These are phyloP conservation scores for Amanita brunnescens DNA, from an alignment of 768 basidiomycete genomes.

Conservation along the genomic window DNA sequence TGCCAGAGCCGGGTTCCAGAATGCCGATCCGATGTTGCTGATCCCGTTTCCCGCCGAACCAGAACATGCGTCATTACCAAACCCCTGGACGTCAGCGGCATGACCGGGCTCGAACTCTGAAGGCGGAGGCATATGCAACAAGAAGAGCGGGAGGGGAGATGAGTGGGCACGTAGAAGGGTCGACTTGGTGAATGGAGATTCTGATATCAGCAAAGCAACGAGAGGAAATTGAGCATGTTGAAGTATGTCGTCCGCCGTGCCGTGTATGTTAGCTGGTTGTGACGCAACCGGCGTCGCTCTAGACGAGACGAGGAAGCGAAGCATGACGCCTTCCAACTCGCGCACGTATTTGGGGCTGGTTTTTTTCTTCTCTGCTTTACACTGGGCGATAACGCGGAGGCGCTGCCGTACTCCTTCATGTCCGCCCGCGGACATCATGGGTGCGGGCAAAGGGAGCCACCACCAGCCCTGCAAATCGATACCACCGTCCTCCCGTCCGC, in stretches of 20 bases:
- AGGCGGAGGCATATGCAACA: constrained; percentile 66
- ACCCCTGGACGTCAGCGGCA: too few species aligned
- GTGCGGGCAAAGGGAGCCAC: constrained; percentile 55
- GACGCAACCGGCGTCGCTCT: neutral
- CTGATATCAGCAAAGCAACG: constrained; percentile 73
- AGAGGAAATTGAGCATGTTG: constrained; percentile 23
- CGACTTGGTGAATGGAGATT: constrained; percentile 69
- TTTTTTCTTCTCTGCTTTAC: constrained; percentile 86
- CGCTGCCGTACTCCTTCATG: constrained; percentile 30
- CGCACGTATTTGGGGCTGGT: constrained; percentile 72
- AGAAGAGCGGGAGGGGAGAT: constrained; percentile 69
- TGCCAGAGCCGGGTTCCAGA: constrained; percentile 65
- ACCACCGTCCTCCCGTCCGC: constrained; percentile 86
- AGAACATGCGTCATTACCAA: neutral
- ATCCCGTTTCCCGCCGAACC: neutral
- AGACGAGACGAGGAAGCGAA: constrained; percentile 31
- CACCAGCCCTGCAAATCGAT: constrained; percentile 90
- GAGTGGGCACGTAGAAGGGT: constrained; percentile 63
- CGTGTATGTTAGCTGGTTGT: neutral
- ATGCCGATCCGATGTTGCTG: constrained; percentile 26
- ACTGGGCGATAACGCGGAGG: constrained; percentile 76
- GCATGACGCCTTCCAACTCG: constrained; percentile 86
- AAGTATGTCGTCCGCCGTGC: neutral
- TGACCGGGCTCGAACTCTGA: constrained; percentile 4
- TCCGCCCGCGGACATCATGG: neutral